phyloP scores from a whole-genome alignment of 208 protist species.

The Leishmania braziliensis region DNA sequence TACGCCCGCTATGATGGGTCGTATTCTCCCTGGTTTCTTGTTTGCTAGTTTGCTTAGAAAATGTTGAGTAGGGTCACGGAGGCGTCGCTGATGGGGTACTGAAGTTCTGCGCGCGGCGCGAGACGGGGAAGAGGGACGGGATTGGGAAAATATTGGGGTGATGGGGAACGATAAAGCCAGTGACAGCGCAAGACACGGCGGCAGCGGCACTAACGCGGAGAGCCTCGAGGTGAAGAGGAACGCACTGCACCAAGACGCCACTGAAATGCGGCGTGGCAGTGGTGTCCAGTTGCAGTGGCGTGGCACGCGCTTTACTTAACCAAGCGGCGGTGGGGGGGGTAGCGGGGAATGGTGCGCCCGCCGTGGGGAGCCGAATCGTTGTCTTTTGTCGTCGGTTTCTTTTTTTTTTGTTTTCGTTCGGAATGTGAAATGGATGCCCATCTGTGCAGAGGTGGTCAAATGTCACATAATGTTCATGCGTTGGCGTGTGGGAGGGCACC shows the following conservation, averaged over 20 bases:
- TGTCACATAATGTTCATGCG: neutral
- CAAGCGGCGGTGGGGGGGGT: no score
- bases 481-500: neutral
- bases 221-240: neutral
- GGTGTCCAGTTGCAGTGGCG: no score
- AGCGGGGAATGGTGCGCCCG: neutral
- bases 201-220: neutral
- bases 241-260: neutral
- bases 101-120: neutral
- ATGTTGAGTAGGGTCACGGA: neutral
- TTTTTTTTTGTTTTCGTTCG: neutral
- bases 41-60: neutral
- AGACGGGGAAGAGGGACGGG: neutral
- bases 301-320: no score
- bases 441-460: neutral
- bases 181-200: neutral
- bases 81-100: neutral
- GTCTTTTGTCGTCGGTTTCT: neutral
- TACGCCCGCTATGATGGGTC: neutral
- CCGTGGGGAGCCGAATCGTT: neutral
- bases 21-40: neutral
- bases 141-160: neutral
- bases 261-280: neutral
- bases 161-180: neutral
- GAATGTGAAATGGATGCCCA: neutral